phyloP scores from a whole-genome alignment of 352 stramenopile species.

The Phytophthora chlamydospora region DNA sequence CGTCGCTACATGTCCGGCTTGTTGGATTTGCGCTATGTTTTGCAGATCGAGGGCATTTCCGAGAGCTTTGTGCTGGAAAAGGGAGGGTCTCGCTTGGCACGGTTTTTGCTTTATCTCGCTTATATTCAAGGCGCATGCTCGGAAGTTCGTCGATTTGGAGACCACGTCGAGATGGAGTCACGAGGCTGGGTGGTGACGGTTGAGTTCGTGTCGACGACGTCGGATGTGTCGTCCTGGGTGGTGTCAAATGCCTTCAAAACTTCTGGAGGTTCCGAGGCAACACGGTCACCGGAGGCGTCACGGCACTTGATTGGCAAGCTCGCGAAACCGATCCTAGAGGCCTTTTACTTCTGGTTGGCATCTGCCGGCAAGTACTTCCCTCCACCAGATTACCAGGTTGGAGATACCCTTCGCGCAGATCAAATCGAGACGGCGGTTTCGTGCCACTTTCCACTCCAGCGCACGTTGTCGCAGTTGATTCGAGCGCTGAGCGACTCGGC shows the following conservation, averaged over 20 bases:
- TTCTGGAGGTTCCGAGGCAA: constrained; percentile 24
- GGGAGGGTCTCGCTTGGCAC: constrained; percentile 53
- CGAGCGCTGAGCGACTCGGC: constrained; percentile 68
- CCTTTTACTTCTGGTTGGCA: constrained; percentile 84
- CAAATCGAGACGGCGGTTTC: constrained; percentile 73
- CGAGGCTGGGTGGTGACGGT: constrained; percentile 84
- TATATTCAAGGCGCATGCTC: constrained; percentile 81
- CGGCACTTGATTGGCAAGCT: constrained; percentile 58
- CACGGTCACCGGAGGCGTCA: constrained; percentile 27
- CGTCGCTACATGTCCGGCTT: constrained; percentile 96
- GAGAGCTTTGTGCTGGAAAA: constrained; percentile 88
- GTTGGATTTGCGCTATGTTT: constrained; percentile 97
- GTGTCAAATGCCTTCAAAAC: constrained; percentile 82
- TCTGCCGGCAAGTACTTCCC: constrained; percentile 81
- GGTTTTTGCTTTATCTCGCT: constrained; percentile 76
- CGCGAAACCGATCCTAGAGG: constrained; percentile 69
- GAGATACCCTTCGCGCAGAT: constrained; percentile 55
- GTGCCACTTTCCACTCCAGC: constrained; percentile 84
- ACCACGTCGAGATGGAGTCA: constrained; percentile 81
- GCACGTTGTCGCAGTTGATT: constrained; percentile 75
- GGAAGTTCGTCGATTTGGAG: constrained; percentile 63
- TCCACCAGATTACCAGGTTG: constrained; percentile 59
- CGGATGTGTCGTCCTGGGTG: constrained; percentile 81
- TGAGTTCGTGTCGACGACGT: constrained; percentile 85
- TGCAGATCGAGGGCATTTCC: constrained; percentile 97